phyloP scores from a whole-genome alignment of 2,329 filamentous ascomycete species.

The Paecilomyces sp. region DNA sequence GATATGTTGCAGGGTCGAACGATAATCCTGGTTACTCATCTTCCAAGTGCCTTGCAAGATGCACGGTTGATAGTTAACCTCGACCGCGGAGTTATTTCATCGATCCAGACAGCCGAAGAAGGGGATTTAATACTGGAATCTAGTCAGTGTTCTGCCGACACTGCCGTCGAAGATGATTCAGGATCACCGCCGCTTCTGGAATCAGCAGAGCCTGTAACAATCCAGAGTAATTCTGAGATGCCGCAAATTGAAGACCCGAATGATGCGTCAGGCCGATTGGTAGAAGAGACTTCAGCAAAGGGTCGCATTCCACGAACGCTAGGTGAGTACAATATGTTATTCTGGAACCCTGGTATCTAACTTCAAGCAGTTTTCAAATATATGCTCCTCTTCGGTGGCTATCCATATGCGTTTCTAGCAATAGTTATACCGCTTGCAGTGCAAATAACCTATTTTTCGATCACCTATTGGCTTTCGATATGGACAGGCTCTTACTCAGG shows the following conservation, averaged over 20 bases:
- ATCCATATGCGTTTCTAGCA: constrained; percentile 12
- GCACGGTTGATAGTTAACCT: constrained; percentile 12
- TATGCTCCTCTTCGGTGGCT: constrained; percentile 18
- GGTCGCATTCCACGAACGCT: constrained; percentile 17
- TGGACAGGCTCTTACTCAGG: constrained; percentile 17
- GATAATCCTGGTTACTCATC: constrained; percentile 51
- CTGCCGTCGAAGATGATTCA: not conserved
- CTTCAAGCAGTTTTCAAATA: constrained; percentile 14
- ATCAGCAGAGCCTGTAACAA: not conserved
- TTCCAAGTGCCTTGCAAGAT: constrained; percentile 16
- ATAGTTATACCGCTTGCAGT: constrained; percentile 14
- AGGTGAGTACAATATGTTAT: constrained; percentile 18
- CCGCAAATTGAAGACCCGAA: constrained; percentile 3
- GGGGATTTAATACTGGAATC: not conserved
- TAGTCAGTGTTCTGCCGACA: not conserved
- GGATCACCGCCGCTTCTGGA: not conserved
- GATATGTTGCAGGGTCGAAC: constrained; percentile 50
- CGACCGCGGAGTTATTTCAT: constrained; percentile 12
- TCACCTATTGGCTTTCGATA: constrained; percentile 23
- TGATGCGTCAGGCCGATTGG: constrained; percentile 6
- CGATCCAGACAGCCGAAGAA: constrained; percentile 7
- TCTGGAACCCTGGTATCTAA: not conserved
- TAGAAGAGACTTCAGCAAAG: constrained; percentile 15
- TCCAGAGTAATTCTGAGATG: not conserved
- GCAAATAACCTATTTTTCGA: constrained; percentile 18